Evolutionary conservation across 2,329 filamentous ascomycete genomes (phyloP), one percentile per base, ranked within the genome.

Genomic region (Acarospora socialis): DNA sequence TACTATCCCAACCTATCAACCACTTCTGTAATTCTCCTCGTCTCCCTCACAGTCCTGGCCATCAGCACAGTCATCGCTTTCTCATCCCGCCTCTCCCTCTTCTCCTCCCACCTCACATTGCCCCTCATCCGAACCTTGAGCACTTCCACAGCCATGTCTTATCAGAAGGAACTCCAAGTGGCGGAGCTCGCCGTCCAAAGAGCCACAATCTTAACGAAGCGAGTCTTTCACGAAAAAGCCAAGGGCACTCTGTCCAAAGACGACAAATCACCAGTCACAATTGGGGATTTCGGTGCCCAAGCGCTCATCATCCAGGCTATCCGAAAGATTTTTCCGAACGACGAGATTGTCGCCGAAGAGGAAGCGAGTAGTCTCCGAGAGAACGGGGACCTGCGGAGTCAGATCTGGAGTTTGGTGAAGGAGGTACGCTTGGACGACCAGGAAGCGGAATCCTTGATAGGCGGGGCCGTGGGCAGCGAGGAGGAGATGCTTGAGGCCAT

Each of bases 271-370:
- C 90, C 90, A 43, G 90, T 98, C 48, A 98, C 90, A 12, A 90
- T 95, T 47, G 90, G 87, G 54, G 90, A 98, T 62, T 95, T 93
- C 56, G 90, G 90, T 50, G 92, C 90, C 21, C 90, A 98, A 63
- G 86, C 90, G 19, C 73, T 98, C 43, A 93, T 98, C 58, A 93
- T 95, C 51, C 70, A 77, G 35, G 87, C 87, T 17, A 77, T 98
- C 45, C 77, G 77, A 57, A 73, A 81, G 58, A 82, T 80, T 58
- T 98, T 98, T 63, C 90, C 90, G 12, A 52, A 73, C 21, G 90
- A 98, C 52, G 78, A 82, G 55, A 81, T 98, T 41, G 82, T 98
- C 24, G 90, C 81, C 44, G 90, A 98, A 59, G 90, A 98, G 59
- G 90, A 98, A 59, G 81, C 87, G 5, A 74, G 73, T 38, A 70